Evolutionary conservation across 1,139 yeast species (phyloP).

Genomic region (Protomyces gravidus): DNA sequence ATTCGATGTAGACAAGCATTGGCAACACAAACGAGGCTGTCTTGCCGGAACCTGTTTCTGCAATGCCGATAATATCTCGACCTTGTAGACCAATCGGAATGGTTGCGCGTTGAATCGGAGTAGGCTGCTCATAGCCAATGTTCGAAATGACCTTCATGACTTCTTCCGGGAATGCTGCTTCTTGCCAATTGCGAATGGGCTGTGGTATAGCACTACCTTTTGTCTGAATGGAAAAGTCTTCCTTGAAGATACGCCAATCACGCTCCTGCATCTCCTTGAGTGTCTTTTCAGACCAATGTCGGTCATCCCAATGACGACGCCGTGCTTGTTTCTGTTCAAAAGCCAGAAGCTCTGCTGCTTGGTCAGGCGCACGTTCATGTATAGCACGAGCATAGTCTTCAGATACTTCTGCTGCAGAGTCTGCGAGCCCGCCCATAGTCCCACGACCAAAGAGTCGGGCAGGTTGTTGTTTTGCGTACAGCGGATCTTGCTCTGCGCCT

Average conservation of each 20-base stretch:
- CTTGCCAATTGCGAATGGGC: conserved; percentile 74
- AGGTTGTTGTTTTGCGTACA: conserved; percentile 38
- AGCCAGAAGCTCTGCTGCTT: conserved; percentile 16
- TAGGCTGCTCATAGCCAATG: conserved; percentile 59
- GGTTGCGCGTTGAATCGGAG: conserved; percentile 86
- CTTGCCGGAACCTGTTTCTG: conserved; percentile 95
- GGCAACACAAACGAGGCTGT: conserved; percentile 83
- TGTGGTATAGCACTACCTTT: conserved; percentile 50
- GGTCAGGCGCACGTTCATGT: conserved; percentile 8
- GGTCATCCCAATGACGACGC: conserved; percentile 38
- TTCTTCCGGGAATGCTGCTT: conserved; percentile 50
- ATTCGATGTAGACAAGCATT: conserved; percentile 54
- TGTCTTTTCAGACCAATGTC: conserved; percentile 70
- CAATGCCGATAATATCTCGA: conserved; percentile 78
- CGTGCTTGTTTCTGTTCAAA: neutral
- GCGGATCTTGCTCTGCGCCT: conserved; percentile 44
- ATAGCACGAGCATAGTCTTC: conserved; percentile 14
- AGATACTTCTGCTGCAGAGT: neutral
- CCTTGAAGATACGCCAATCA: conserved; percentile 86
- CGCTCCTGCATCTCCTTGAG: conserved; percentile 63
- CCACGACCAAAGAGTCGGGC: conserved; percentile 36
- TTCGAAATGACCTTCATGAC: conserved; percentile 45
- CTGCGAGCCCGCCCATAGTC: conserved; percentile 22
- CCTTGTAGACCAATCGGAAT: conserved; percentile 64
- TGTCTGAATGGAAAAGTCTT: conserved; percentile 65